These are phyloP conservation scores for Rhodosporidiobolus sp. DNA, from an alignment of 768 basidiomycete species.

Conservation along the genomic window DNA sequence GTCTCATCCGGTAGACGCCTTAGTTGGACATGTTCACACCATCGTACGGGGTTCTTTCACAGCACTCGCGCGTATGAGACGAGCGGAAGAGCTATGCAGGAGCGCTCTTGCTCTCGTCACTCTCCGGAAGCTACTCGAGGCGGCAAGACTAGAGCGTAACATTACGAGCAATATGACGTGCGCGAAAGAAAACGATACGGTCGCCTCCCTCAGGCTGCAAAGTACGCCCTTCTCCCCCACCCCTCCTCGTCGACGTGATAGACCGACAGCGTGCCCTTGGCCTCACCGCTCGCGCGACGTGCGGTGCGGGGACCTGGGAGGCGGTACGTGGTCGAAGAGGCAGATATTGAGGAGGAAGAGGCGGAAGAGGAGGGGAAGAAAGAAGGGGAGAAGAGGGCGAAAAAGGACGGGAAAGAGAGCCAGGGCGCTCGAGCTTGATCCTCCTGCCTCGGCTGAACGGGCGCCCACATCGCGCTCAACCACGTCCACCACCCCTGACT, in stretches of 20 bases:
- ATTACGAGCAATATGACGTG: no score
- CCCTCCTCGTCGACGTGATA: conserved; percentile 7
- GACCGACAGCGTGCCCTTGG: conserved; percentile 4
- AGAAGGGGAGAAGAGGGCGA: neutral
- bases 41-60: no score
- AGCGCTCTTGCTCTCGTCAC: no score
- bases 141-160: neutral
- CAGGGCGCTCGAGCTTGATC: neutral
- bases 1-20: no score
- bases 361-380: neutral
- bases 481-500: neutral
- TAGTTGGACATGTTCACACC: no score
- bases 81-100: no score
- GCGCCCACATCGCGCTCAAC: neutral
- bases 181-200: no score
- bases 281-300: neutral
- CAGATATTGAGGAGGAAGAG: neutral
- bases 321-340: no score
- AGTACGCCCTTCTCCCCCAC: conserved; percentile 5
- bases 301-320: neutral
- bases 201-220: neutral
- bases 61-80: no score
- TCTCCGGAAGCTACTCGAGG: neutral
- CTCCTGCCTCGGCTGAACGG: neutral
- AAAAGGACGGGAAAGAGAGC: neutral